A percentile compares a stretch with the other conserved stretches of the same genome.
phyloP scores from a whole-genome alignment of 2,329 filamentous ascomycete species.

The Alternaria brassicicola region DNA sequence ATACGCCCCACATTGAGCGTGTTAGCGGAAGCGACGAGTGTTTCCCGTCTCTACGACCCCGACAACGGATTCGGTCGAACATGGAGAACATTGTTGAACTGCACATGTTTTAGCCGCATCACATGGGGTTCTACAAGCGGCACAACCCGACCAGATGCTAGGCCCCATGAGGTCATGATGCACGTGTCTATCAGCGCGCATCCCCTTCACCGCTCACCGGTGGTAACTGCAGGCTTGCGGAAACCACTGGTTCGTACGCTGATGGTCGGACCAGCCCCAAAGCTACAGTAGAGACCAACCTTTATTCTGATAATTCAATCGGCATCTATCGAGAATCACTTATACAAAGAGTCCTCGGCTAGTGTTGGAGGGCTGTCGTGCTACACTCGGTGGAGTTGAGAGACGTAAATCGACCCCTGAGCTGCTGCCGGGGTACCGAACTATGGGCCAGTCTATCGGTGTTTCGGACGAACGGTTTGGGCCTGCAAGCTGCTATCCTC shows the following conservation, averaged over 20 bases:
- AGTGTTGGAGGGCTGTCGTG: neutral
- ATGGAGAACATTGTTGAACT: constrained; percentile 20
- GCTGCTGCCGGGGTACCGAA: constrained; percentile 5
- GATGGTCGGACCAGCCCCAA: constrained; percentile 3
- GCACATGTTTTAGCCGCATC: constrained; percentile 23
- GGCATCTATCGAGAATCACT: neutral
- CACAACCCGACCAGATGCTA: constrained; percentile 2
- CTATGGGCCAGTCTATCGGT: constrained; percentile 12
- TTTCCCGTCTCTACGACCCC: neutral
- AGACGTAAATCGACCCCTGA: constrained; percentile 4
- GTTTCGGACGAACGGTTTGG: neutral
- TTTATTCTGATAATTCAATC: constrained; percentile 6
- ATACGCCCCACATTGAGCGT: constrained; percentile 13
- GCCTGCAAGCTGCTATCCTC: constrained; percentile 2
- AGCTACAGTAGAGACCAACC: constrained; percentile 6
- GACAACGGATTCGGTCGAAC: neutral
- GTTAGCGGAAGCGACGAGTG: neutral
- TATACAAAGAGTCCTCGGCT: constrained; percentile 3
- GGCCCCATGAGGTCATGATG: constrained; percentile 4
- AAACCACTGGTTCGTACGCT: constrained; percentile 3
- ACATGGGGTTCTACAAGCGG: neutral
- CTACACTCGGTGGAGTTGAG: neutral
- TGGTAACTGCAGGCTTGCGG: constrained; percentile 7
- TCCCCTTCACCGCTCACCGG: constrained; percentile 15
- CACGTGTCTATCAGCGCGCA: constrained; percentile 24